phyloP scores from a whole-genome alignment of 2,329 filamentous ascomycete genomes.

The Davidsoniella neocaledoniae region DNA sequence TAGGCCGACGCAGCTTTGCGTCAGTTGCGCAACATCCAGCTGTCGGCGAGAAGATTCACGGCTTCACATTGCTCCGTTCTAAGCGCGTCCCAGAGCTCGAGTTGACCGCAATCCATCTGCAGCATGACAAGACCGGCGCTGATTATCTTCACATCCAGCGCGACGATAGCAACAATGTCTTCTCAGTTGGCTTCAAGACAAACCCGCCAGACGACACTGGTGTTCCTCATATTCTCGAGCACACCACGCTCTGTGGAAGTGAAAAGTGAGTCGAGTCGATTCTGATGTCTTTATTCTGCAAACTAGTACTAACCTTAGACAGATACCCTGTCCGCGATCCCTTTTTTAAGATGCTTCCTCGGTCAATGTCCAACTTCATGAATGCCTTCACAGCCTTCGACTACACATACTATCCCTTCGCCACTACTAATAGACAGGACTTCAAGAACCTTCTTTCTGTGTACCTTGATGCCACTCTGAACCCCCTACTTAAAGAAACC shows the following conservation, averaged over 20 bases:
- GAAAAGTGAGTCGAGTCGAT: slow-evolving; percentile 46
- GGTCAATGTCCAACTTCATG: slow-evolving; percentile 99
- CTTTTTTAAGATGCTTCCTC: slow-evolving; percentile 98
- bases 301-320: slow-evolving; percentile 16
- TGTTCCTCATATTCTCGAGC: slow-evolving; percentile 91
- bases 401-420: slow-evolving; percentile 95
- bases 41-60: slow-evolving; percentile 73
- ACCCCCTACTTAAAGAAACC: slow-evolving; percentile 73
- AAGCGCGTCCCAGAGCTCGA: slow-evolving; percentile 93
- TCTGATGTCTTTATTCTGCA: background rate
- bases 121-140: slow-evolving; percentile 88
- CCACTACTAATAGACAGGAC: slow-evolving; percentile 88
- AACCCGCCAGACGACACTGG: slow-evolving; percentile 94
- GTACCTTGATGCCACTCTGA: slow-evolving; percentile 85
- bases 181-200: slow-evolving; percentile 97
- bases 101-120: slow-evolving; percentile 74
- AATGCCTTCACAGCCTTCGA: slow-evolving; percentile 95
- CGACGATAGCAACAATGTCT: slow-evolving; percentile 97
- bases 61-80: slow-evolving; percentile 75
- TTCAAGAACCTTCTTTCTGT: slow-evolving; percentile 94
- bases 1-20: slow-evolving; percentile 11
- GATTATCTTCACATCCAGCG: slow-evolving; percentile 91
- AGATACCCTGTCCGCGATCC: slow-evolving; percentile 95
- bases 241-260: slow-evolving; percentile 91
- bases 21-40: slow-evolving; percentile 31